Base-by-base conservation (phyloP, 352 stramenopile genomes). In the Aphanomyces cochlioides region DNA sequence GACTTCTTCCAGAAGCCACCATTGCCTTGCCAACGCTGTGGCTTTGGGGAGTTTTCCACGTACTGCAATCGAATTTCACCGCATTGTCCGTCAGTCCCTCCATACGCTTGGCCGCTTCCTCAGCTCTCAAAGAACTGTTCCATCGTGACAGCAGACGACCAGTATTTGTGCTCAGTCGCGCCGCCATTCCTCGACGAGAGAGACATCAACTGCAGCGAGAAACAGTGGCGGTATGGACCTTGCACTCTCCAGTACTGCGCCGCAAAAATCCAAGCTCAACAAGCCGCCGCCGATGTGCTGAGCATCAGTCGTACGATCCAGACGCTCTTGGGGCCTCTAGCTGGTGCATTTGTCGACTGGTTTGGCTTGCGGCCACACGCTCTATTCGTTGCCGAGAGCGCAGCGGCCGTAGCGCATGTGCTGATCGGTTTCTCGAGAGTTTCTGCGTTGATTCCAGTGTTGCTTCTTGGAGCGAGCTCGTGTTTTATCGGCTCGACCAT, bases 1-100 rank as follows among this genome's bases (percentile, higher is more conserved):
- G 89, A 97, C 69, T 97, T 91, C 50, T 92, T 90, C 75, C 88
- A 90, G 56, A 74, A 85, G 36, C 86, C 84, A 0, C 79, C 86
- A 4, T 28, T 60, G 13, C 50, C 61, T 36, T 93, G 86, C 37
- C 67, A 57, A 37, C 75, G 84, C 37, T 93, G 86, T 54, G 84
- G 81, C 43, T 59, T 82, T 17, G 84, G 83, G 10, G 75, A 78
- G 8, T 92, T 93, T 67, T 71, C 38, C 39, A 63, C 84, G 38
- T 76, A 78, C 45, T 97, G 92, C 69, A 47, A 61, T 4, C 61
- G 77, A 5, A 77, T 93, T 47, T 76, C 77, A 7, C 56, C 72
- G 4, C 74, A 71, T 4, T 93, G 86, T 36, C 84, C 86, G 8
- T 78, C 67, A 6, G 84, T 90, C 19, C 86, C 86, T 66, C 86